Percentiles rank a stretch among this genome's conserved stretches.
These are phyloP conservation scores for Trypanosomatidae sp. DNA, from an alignment of 208 protist species.

Conservation along the genomic window DNA sequence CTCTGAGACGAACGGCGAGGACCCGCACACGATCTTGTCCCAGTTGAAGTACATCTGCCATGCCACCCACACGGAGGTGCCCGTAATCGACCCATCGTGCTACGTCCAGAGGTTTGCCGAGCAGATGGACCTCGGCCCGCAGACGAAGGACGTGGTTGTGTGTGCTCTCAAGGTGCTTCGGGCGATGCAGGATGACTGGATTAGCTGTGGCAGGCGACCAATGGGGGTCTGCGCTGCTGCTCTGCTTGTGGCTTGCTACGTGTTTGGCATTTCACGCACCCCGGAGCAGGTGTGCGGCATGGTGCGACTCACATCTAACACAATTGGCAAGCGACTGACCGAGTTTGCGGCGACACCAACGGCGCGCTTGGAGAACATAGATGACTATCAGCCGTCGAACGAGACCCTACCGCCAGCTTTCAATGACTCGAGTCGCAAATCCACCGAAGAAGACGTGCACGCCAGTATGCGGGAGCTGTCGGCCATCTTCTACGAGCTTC, in stretches of 20 bases:
- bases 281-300: slow-evolving; percentile 89
- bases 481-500: slow-evolving; percentile 83
- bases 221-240: slow-evolving; percentile 90
- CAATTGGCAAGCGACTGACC: slow-evolving; percentile 73
- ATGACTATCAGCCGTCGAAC: slow-evolving; percentile 66
- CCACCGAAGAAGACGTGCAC: slow-evolving; percentile 67
- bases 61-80: slow-evolving; percentile 79
- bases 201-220: slow-evolving; percentile 83
- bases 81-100: slow-evolving; percentile 85
- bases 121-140: slow-evolving; percentile 78
- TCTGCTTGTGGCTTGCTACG: slow-evolving; percentile 85
- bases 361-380: slow-evolving; percentile 69
- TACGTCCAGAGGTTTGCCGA: slow-evolving; percentile 87
- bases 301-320: slow-evolving; percentile 80
- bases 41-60: slow-evolving; percentile 80
- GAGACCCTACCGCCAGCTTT: slow-evolving; percentile 78
- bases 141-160: slow-evolving; percentile 66
- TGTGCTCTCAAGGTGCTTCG: slow-evolving; percentile 88
- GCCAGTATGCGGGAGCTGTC: slow-evolving; percentile 77
- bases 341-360: slow-evolving; percentile 87
- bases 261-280: slow-evolving; percentile 77
- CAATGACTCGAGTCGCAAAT: slow-evolving; percentile 38
- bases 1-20: slow-evolving; percentile 49
- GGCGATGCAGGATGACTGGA: slow-evolving; percentile 92
- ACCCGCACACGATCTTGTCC: slow-evolving; percentile 60